These are phyloP conservation scores for Jaltomata sinuosa DNA, from an alignment of 257 asterid species.

Conservation along the genomic window DNA sequence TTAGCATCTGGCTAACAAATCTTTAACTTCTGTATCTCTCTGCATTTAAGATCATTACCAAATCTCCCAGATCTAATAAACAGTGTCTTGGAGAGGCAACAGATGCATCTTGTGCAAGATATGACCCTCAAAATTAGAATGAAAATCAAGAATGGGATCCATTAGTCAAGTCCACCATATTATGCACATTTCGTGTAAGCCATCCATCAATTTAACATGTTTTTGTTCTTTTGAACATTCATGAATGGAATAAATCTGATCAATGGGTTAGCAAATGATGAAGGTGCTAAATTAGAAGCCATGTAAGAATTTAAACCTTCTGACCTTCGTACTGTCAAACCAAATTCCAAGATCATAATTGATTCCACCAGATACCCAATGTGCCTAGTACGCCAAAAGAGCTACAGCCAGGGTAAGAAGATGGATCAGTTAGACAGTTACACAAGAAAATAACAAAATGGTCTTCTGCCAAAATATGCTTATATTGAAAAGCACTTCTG, in stretches of 20 bases:
- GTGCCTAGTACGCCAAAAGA: slow-evolving; percentile 91
- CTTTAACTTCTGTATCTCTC: background rate
- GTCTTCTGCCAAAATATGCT: background rate
- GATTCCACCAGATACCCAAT: slow-evolving; percentile 92
- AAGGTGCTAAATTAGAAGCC: background rate
- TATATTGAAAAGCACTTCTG: background rate
- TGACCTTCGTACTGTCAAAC: slow-evolving; percentile 80
- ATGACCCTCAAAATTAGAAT: background rate
- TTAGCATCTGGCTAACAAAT: background rate
- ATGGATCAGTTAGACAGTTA: slow-evolving; percentile 2
- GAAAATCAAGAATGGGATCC: background rate
- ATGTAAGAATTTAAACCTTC: slow-evolving; percentile 14
- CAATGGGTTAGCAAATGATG: background rate
- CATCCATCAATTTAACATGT: background rate
- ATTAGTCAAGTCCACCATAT: background rate
- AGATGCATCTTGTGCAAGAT: background rate
- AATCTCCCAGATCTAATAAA: background rate
- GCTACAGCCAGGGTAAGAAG: slow-evolving; percentile 31
- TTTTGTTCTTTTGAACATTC: background rate
- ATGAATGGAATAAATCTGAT: background rate
- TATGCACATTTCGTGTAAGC: background rate
- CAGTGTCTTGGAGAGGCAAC: background rate
- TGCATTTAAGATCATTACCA: background rate
- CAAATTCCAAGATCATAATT: slow-evolving; percentile 85
- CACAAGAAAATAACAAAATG: background rate